Conservation (phyloP, 352 stramenopile species). For the Phytopythium oedochilum region DNA sequence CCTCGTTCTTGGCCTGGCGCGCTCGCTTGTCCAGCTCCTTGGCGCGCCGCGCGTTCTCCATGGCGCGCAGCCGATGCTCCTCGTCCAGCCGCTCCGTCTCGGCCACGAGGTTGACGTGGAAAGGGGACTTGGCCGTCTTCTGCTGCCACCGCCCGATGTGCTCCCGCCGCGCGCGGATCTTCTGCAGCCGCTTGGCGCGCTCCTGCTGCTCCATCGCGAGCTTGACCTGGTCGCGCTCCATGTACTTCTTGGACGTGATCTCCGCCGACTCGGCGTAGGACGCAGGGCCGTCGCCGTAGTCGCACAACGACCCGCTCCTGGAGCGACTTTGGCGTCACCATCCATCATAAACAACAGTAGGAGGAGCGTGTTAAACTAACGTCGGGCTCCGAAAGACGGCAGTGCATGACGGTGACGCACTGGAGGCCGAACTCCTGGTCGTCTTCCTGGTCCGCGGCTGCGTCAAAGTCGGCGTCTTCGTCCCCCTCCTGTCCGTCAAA, state of each 20-base stretch:
- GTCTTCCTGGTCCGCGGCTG: slow-evolving; percentile 4
- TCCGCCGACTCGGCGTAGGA: slow-evolving; percentile 56
- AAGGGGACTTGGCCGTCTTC: slow-evolving; percentile 90
- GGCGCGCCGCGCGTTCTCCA: slow-evolving; percentile 61
- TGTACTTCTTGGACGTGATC: slow-evolving; percentile 79
- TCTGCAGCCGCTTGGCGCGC: slow-evolving; percentile 44
- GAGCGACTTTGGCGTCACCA: background rate
- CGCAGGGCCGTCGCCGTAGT: slow-evolving; percentile 20
- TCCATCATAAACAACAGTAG: background rate
- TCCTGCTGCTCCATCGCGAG: slow-evolving; percentile 59
- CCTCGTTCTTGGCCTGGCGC: slow-evolving; percentile 89
- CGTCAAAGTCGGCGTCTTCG: slow-evolving; percentile 2
- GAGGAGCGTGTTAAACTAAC: no score
- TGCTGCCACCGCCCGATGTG: slow-evolving; percentile 83
- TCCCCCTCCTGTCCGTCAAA: background rate
- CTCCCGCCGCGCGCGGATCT: slow-evolving; percentile 50
- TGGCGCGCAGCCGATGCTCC: slow-evolving; percentile 76
- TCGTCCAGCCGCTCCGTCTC: slow-evolving; percentile 93
- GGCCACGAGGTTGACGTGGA: slow-evolving; percentile 92
- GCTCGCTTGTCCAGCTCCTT: slow-evolving; percentile 70
- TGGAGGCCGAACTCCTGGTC: slow-evolving; percentile 20
- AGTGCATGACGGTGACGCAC: no score
- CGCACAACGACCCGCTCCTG: slow-evolving; percentile 7
- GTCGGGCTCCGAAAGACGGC: no score
- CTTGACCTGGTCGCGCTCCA: slow-evolving; percentile 64